Evolutionary conservation across 192 early-diverging fungal genomes (phyloP), one percentile per base, ranked within the genome.

Genomic region (Umbelopsis sp.): DNA sequence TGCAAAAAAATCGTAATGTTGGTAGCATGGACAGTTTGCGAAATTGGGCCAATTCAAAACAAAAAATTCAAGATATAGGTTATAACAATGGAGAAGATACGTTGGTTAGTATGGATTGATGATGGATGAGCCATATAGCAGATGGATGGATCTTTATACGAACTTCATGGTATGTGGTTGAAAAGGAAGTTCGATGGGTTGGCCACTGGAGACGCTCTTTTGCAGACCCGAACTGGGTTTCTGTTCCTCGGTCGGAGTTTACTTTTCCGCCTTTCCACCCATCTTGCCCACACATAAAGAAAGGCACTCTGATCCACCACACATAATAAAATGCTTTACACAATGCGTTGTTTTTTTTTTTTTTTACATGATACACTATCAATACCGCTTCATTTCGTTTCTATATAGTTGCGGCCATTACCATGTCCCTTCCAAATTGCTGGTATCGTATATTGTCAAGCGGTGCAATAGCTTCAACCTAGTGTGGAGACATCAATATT

Each of bases 121-220:
- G 48, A 67, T 67, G 66, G 48, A 67, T 67, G 66, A 33, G n/a
- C 10, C 22, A 49, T 49, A 52, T 23, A 52, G 15, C 58, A 20
- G 47, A 69, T 69, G 46, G 67, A 69, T 50, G 49, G 67, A 69
- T 69, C 22, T 46, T 49, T 50, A 27, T 48, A 69, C 67, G 48
- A 33, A 69, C 67, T 69, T 69, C 67, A 69, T 69, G 67, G 67
- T 52, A 52, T 69, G 49, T 69, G 25, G 48, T 69, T 25, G 55
- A 61, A 61, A 61, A 61, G 55, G 55, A 61, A 35, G 55, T 61
- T 61, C 55, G 30, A 61, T 61, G 55, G 55, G 12, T 61, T 25
- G 48, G 25, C 18, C 27, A 16, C 55, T 61, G 27, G 9, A 35
- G 27, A 27, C 55, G 15, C 21, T 35, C 55, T 61, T 61, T 61